Evolutionary conservation across 177 flowering plant species (phyloP).

Genomic region (Vitis hybrid): DNA sequence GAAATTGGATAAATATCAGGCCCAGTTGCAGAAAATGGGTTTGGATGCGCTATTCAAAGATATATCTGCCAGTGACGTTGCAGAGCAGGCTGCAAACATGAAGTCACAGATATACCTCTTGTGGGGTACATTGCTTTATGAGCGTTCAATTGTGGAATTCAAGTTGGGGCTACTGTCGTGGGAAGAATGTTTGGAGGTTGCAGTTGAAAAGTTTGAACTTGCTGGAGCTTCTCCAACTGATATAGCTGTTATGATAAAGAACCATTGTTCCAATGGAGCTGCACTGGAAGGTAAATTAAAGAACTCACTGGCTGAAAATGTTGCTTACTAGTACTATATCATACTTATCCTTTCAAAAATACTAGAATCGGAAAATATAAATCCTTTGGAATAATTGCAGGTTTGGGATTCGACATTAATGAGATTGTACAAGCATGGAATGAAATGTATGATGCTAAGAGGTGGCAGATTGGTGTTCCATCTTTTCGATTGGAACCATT

Average conservation of each 20-base stretch:
- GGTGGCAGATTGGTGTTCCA: constrained; percentile 63
- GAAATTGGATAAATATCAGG: constrained; percentile 41
- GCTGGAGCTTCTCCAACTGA: constrained; percentile 71
- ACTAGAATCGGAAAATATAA: background rate
- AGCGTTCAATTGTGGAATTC: constrained; percentile 70
- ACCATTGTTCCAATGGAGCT: constrained; percentile 60
- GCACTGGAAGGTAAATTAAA: constrained; percentile 49
- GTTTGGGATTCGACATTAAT: constrained; percentile 56
- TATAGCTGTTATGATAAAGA: constrained; percentile 70
- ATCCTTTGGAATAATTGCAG: constrained; percentile 22
- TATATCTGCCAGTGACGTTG: constrained; percentile 48
- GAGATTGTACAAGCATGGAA: constrained; percentile 80
- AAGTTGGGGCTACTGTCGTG: constrained; percentile 58
- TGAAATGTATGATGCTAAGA: constrained; percentile 72
- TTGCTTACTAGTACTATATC: background rate
- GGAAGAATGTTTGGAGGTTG: constrained; percentile 74
- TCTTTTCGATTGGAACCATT: constrained; percentile 68
- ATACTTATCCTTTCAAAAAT: background rate
- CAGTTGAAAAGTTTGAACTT: constrained; percentile 70
- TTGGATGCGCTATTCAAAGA: constrained; percentile 46
- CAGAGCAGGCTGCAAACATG: constrained; percentile 60
- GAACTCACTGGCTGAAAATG: background rate
- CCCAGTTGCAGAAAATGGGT: constrained; percentile 41
- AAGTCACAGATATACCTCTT: constrained; percentile 80
- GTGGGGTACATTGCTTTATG: constrained; percentile 72